Base-by-base conservation (phyloP, 345 rosid genomes). In the Luvunga scandens region DNA sequence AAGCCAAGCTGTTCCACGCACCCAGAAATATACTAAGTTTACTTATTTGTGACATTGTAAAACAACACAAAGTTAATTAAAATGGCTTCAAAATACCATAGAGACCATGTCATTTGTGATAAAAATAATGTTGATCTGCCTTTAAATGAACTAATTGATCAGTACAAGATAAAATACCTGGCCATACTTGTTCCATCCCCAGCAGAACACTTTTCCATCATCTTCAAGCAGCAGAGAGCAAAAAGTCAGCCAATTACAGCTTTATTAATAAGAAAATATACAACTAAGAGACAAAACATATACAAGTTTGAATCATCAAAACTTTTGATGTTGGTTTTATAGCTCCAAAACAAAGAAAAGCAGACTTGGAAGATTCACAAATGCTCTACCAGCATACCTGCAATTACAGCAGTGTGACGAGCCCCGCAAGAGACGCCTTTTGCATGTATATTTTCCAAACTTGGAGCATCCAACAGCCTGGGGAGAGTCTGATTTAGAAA, bases 121-220 rank as follows among this genome's bases (percentile, higher is more conserved):
- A 53, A 75, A 75, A 53, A 50, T 16, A 50, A 2, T 31, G 56
- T 71, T 69, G 9, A 66, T 60, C 42, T 48, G 22, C 34, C 38
- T 50, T 30, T 13, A 33, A 72, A 36, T 60, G 27, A 65, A 18
- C 55, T 22, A 55, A 72, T 7, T 10, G 31, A 60, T 27, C 12
- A 48, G 34, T 27, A 16, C 16, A 53, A 71, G 80, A 80, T 21
- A 57, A 39, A n/a, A 75, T 89, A 96, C 99, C 99, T 96, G 99
- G 18, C 98, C 99, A 67, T 97, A 97, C 83, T 97, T 97, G 92
- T 94, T 97, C 99, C 99, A 97, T 57, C 99, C 99, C 99, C 99
- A 97, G 89, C 97, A 90, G 78, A 90, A 91, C 34, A 91, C 90
- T 79, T 84, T 86, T 34, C 88, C 87, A 71, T 93, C 97, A 77